phyloP scores from a whole-genome alignment of 148 eudicot species.

The Rheum nobile region DNA sequence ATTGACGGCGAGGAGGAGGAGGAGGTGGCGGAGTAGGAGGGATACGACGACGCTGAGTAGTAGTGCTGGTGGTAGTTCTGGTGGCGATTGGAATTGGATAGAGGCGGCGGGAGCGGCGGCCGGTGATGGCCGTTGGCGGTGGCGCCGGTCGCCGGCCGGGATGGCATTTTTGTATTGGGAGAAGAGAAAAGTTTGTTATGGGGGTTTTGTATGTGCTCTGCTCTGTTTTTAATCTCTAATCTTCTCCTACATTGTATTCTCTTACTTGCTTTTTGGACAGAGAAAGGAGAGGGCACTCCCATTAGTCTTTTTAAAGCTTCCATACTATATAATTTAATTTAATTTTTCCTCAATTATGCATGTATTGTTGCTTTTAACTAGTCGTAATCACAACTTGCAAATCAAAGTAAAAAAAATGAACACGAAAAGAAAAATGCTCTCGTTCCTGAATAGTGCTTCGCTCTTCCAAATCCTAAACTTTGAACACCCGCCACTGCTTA shows the following conservation, averaged over 20 bases:
- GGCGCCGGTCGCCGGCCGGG: conserved; percentile 7
- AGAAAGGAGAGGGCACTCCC: not conserved
- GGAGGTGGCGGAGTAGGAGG: conserved; percentile 14
- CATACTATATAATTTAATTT: too few relatives aligned
- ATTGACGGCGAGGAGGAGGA: conserved; percentile 59
- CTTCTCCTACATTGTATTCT: not conserved
- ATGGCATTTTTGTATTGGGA: not conserved
- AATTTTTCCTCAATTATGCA: too few relatives aligned
- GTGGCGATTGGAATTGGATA: conserved; percentile 10
- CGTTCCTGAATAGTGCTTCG: too few relatives aligned
- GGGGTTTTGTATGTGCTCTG: not conserved
- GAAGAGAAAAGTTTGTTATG: not conserved
- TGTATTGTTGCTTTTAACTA: too few relatives aligned
- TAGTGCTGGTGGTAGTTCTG: conserved; percentile 28
- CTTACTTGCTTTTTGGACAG: not conserved
- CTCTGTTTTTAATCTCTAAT: not conserved
- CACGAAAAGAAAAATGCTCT: too few relatives aligned
- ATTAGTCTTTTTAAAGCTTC: not conserved
- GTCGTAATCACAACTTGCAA: too few relatives aligned
- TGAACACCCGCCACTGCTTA: too few relatives aligned
- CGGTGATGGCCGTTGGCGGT: conserved; percentile 5
- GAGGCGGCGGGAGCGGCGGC: not conserved
- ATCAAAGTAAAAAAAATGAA: too few relatives aligned
- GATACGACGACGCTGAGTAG: conserved; percentile 28
- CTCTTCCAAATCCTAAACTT: too few relatives aligned